Conservation (phyloP, 371 early-diverging fungal genomes). For the Actinomucor elegans region DNA sequence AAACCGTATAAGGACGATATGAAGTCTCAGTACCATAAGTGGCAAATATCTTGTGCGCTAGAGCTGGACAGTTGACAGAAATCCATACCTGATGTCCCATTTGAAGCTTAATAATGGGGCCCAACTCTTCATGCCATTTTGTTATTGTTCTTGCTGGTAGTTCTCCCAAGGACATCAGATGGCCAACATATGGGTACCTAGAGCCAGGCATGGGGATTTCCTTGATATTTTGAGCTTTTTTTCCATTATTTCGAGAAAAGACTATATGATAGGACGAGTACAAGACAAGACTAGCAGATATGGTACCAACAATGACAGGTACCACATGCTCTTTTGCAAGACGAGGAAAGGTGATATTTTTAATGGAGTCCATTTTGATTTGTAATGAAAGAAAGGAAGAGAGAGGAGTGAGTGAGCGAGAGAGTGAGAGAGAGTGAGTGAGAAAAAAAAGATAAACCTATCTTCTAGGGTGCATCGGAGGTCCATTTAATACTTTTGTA, state of each 20-base stretch:
- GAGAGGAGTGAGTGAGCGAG: too few species aligned
- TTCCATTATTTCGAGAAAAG: neutral
- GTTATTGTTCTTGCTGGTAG: slow-evolving; percentile 1
- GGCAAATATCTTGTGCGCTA: slow-evolving; percentile 18
- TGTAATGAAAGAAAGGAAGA: too few species aligned
- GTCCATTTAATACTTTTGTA: too few species aligned
- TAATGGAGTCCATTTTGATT: too few species aligned
- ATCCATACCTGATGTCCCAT: slow-evolving; percentile 19
- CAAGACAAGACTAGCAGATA: neutral
- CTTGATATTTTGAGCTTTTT: neutral
- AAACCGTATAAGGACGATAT: slow-evolving; percentile 3
- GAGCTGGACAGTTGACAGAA: slow-evolving; percentile 4
- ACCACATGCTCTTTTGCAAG: too few species aligned
- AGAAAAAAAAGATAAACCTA: too few species aligned
- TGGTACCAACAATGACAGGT: slow-evolving; percentile 3
- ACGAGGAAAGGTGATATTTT: too few species aligned
- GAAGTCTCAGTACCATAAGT: slow-evolving; percentile 10
- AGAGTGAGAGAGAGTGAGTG: too few species aligned
- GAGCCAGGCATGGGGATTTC: slow-evolving; percentile 11
- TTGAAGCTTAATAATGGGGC: slow-evolving; percentile 15
- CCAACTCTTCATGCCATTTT: slow-evolving; percentile 15
- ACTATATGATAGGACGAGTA: neutral
- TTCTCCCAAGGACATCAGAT: slow-evolving; percentile 13
- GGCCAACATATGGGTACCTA: slow-evolving; percentile 15
- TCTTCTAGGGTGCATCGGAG: too few species aligned